phyloP scores from a whole-genome alignment of 495 filamentous ascomycete genomes.

The Trichoderma reesei region DNA sequence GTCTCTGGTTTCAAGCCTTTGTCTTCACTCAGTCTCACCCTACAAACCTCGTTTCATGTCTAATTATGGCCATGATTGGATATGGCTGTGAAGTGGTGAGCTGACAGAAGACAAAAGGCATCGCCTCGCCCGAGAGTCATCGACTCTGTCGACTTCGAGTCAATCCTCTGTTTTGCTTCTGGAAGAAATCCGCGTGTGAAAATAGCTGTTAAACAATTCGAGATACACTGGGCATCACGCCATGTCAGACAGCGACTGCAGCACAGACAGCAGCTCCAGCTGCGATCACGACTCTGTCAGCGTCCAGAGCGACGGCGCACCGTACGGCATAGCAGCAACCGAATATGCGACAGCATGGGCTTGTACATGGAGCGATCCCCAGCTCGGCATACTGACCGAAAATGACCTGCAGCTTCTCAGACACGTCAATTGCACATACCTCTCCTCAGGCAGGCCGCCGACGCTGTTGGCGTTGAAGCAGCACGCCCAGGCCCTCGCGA shows the following conservation, averaged over 20 bases:
- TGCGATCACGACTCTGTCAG: neutral
- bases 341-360: neutral
- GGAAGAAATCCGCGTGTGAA: no score
- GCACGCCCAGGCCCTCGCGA: conserved; percentile 42
- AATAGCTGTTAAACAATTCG: no score
- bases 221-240: no score
- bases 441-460: conserved; percentile 38
- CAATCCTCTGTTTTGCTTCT: neutral
- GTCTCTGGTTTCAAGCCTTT: neutral
- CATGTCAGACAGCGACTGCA: neutral
- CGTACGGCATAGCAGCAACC: neutral
- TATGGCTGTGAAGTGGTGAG: neutral
- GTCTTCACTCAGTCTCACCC: neutral
- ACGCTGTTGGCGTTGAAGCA: conserved; percentile 45
- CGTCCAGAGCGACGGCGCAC: neutral
- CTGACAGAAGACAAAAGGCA: neutral
- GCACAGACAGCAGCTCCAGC: neutral
- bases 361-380: neutral
- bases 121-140: neutral
- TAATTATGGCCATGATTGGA: no score
- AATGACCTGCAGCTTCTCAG: conserved; percentile 22
- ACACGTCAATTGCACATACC: conserved; percentile 41
- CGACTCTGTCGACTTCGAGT: neutral
- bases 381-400: neutral
- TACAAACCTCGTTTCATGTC: neutral